phyloP scores from a whole-genome alignment of 352 stramenopile species.

The Globisporangium rhizosaccharum region DNA sequence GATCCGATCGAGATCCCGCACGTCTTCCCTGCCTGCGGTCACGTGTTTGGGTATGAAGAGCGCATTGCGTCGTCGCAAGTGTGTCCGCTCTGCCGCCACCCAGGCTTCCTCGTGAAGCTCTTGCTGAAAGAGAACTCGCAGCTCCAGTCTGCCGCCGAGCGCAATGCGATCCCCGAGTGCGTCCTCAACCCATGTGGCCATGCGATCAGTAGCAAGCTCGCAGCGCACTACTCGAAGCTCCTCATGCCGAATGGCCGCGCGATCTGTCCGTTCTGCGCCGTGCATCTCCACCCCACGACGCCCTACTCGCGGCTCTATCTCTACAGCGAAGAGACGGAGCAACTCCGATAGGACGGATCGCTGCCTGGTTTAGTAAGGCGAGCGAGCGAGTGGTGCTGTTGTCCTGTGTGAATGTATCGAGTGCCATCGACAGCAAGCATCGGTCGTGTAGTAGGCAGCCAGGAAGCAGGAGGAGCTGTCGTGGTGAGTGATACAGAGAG shows the following conservation, averaged over 20 bases:
- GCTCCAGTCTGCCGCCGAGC: conserved; percentile 52
- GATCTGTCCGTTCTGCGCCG: conserved; percentile 79
- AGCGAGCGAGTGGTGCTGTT: too few relatives aligned
- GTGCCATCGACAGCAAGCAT: too few relatives aligned
- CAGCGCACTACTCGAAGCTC: conserved; percentile 48
- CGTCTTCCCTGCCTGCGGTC: conserved; percentile 73
- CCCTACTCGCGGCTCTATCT: conserved; percentile 74
- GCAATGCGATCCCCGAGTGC: conserved; percentile 58
- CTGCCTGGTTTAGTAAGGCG: too few relatives aligned
- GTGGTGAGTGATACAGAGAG: too few relatives aligned
- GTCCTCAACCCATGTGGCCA: conserved; percentile 84
- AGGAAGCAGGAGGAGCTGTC: too few relatives aligned
- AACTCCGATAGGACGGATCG: background rate
- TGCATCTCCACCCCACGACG: conserved; percentile 52
- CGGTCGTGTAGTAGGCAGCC: too few relatives aligned
- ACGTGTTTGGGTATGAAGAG: conserved; percentile 73
- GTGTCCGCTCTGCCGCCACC: conserved; percentile 63
- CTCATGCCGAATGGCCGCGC: conserved; percentile 70
- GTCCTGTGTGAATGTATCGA: too few relatives aligned
- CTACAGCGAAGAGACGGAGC: conserved; percentile 52
- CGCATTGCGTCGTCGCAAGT: conserved; percentile 53
- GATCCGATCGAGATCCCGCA: conserved; percentile 55
- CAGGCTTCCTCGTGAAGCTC: conserved; percentile 59
- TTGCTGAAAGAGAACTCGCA: conserved; percentile 75
- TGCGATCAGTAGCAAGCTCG: conserved; percentile 60